phyloP scores from a whole-genome alignment of 129 eudicot genomes.

The Escallonia rubra region DNA sequence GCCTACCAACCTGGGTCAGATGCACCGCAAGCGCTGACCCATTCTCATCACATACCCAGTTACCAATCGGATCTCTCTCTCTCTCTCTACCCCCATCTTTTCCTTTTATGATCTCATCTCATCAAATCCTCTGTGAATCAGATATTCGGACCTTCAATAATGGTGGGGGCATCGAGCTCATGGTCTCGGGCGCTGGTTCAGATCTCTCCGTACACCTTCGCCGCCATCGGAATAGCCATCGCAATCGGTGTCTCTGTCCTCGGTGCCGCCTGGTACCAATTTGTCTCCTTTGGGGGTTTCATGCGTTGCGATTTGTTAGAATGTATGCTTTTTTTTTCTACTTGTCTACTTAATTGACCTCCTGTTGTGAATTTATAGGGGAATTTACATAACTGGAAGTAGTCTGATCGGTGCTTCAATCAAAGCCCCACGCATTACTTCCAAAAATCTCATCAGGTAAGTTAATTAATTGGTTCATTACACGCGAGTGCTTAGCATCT shows the following conservation, averaged over 20 bases:
- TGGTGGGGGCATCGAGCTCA: constrained; percentile 67
- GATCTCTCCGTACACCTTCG: constrained; percentile 85
- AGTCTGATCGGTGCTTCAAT: constrained; percentile 95
- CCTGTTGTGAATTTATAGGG: constrained; percentile 6
- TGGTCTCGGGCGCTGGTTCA: constrained; percentile 82
- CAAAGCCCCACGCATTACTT: constrained; percentile 92
- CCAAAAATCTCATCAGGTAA: constrained; percentile 51
- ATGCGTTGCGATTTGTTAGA: not conserved
- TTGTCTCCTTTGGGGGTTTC: constrained; percentile 4
- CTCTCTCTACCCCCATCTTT: not conserved
- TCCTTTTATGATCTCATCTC: not conserved
- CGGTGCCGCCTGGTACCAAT: constrained; percentile 87
- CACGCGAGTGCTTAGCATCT: no score
- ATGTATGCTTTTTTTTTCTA: not conserved
- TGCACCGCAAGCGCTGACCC: no score
- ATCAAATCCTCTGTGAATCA: constrained; percentile 6
- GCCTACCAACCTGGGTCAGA: no score
- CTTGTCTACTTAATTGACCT: not conserved
- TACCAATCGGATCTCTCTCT: not conserved
- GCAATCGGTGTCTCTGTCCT: constrained; percentile 96
- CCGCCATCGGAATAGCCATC: constrained; percentile 90
- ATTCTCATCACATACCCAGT: no score
- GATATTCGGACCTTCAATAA: constrained; percentile 27
- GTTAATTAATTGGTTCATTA: not conserved
- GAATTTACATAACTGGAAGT: constrained; percentile 65